A percentile compares a stretch with the other conserved stretches of the same genome.
These are phyloP conservation scores for Plasmodium blacklocki DNA, from an alignment of 169 alveolate genomes.

Conservation along the genomic window DNA sequence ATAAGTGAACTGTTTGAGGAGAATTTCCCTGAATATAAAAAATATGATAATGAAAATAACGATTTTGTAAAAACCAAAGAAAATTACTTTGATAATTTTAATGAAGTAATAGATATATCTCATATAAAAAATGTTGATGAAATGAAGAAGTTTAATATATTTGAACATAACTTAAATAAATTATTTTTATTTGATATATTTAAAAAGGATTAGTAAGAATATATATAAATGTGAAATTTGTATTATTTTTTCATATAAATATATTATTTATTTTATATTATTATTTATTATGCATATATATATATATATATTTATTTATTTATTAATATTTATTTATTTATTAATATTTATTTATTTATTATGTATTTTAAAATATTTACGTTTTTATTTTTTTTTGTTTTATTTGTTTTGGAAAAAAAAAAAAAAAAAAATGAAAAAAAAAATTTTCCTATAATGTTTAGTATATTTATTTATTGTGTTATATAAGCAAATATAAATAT, in stretches of 20 bases:
- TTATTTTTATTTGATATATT: constrained; percentile 68
- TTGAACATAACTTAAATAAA: constrained; percentile 67
- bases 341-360: too few species aligned
- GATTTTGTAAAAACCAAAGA: constrained; percentile 49
- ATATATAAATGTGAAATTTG: neutral
- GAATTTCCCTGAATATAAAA: constrained; percentile 16
- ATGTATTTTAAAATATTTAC: too few species aligned
- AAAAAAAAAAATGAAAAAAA: too few species aligned
- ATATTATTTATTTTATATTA: neutral
- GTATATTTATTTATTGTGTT: too few species aligned
- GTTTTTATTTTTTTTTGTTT: constrained; percentile 2
- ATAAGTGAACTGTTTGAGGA: constrained; percentile 33
- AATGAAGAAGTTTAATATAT: constrained; percentile 69
- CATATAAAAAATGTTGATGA: constrained; percentile 43
- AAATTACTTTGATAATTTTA: constrained; percentile 24
- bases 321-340: too few species aligned
- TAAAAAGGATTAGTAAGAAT: constrained; percentile 8
- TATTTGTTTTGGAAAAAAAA: neutral
- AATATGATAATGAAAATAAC: constrained; percentile 26
- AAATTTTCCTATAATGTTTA: too few species aligned
- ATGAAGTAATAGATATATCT: constrained; percentile 39
- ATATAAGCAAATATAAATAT: too few species aligned
- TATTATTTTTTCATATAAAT: neutral
- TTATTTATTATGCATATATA: neutral
- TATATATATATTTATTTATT: too few species aligned